phyloP scores from a whole-genome alignment of 176 grass and related monocot genomes.

The Carex pumila region DNA sequence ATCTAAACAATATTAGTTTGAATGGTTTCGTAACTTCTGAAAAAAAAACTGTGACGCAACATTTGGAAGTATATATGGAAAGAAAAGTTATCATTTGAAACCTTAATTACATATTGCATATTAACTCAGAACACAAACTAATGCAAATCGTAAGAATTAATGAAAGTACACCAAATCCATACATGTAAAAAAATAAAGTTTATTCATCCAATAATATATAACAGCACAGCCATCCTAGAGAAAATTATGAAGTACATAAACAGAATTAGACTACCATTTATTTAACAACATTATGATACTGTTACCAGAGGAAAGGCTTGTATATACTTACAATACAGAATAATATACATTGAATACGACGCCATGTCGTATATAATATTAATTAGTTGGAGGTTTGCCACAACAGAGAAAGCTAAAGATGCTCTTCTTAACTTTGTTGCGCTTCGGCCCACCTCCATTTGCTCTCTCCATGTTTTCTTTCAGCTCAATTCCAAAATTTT shows the following conservation, averaged over 20 bases:
- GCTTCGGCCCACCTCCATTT: not conserved
- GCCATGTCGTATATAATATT: not conserved
- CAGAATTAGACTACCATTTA: not conserved
- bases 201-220: not conserved
- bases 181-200: not conserved
- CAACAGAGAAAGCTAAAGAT: not conserved
- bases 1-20: too few relatives aligned
- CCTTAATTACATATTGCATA: not conserved
- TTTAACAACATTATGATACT: not conserved
- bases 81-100: not conserved
- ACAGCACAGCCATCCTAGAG: not conserved
- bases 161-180: not conserved
- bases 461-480: not conserved
- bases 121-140: not conserved
- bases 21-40: too few relatives aligned
- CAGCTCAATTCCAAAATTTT: not conserved
- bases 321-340: not conserved
- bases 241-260: not conserved
- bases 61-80: too few relatives aligned
- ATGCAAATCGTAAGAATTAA: not conserved
- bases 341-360: not conserved
- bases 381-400: slow-evolving; percentile 3
- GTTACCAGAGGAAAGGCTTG: not conserved
- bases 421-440: not conserved
- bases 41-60: too few relatives aligned